Evolutionary conservation across 2,329 filamentous ascomycete species (phyloP).

Genomic region (Cladosporium phlei): DNA sequence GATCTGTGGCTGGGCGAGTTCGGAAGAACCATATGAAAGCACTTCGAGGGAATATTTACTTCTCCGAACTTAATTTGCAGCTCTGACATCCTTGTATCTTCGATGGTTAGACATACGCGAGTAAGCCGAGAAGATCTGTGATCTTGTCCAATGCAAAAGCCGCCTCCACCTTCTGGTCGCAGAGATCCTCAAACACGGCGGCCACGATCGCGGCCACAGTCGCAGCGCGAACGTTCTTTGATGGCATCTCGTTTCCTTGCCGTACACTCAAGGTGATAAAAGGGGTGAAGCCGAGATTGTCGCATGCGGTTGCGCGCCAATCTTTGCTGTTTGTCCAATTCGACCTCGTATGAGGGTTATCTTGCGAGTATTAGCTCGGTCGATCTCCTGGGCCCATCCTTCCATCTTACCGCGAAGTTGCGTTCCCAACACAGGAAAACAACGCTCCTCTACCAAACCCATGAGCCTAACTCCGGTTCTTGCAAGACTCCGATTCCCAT

Average conservation of each 20-base stretch:
- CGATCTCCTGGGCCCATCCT: too few relatives aligned
- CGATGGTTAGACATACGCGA: neutral
- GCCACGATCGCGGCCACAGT: neutral
- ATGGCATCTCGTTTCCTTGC: neutral
- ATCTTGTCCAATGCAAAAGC: neutral
- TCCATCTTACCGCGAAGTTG: neutral
- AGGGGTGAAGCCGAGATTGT: slow-evolving; percentile 1
- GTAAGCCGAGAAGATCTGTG: neutral
- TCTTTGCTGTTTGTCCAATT: slow-evolving; percentile 1
- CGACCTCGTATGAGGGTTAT: neutral
- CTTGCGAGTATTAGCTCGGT: too few relatives aligned
- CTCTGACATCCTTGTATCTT: neutral
- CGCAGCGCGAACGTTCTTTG: neutral
- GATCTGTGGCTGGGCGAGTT: too few relatives aligned
- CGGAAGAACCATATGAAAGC: neutral
- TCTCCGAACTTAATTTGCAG: neutral
- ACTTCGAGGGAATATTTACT: neutral
- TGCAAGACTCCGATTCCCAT: neutral
- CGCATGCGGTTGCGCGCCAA: neutral
- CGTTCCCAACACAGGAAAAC: neutral
- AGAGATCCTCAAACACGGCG: neutral
- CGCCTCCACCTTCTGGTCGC: neutral
- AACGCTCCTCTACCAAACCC: neutral
- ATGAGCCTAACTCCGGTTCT: neutral
- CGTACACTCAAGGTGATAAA: neutral